Conservation (phyloP, 2,329 filamentous ascomycete species). For the Claviceps digitariae region DNA sequence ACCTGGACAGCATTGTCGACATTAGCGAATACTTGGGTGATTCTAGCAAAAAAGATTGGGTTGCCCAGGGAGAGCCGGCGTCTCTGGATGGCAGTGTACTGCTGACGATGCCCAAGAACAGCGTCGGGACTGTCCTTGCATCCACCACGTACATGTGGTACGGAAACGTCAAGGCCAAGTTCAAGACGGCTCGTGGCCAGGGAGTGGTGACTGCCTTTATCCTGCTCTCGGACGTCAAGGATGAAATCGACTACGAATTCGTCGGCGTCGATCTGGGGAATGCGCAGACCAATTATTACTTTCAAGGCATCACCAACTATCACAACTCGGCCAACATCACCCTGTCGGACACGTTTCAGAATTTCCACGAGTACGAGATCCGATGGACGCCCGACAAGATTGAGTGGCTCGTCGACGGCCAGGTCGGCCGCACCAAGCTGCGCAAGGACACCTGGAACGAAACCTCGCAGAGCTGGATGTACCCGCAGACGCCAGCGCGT, state of each 20-base stretch:
- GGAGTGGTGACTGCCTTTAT: conserved; percentile 98
- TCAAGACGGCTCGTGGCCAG: conserved; percentile 71
- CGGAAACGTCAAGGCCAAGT: conserved; percentile 71
- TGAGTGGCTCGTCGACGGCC: conserved; percentile 77
- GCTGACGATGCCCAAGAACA: conserved; percentile 78
- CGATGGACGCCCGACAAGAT: conserved; percentile 82
- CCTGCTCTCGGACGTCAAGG: conserved; percentile 86
- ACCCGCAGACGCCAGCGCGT: conserved; percentile 80
- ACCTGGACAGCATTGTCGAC: conserved; percentile 51
- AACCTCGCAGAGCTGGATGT: conserved; percentile 69
- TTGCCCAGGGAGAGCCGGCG: conserved; percentile 65
- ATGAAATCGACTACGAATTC: conserved; percentile 97
- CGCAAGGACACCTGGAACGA: conserved; percentile 75
- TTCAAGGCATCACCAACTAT: conserved; percentile 83
- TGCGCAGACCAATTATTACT: conserved; percentile 94
- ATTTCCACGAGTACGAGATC: conserved; percentile 84
- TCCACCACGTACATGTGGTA: conserved; percentile 91
- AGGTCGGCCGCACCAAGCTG: conserved; percentile 59
- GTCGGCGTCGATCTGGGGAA: conserved; percentile 64
- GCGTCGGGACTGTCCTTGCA: conserved; percentile 76
- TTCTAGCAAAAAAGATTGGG: conserved; percentile 69
- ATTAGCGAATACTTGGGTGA: conserved; percentile 83
- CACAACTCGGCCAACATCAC: conserved; percentile 61
- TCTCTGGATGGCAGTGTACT: conserved; percentile 56
- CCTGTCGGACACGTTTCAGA: conserved; percentile 54